Evolutionary conservation across 306 rosid genomes (phyloP).

Genomic region (Urtica urens): DNA sequence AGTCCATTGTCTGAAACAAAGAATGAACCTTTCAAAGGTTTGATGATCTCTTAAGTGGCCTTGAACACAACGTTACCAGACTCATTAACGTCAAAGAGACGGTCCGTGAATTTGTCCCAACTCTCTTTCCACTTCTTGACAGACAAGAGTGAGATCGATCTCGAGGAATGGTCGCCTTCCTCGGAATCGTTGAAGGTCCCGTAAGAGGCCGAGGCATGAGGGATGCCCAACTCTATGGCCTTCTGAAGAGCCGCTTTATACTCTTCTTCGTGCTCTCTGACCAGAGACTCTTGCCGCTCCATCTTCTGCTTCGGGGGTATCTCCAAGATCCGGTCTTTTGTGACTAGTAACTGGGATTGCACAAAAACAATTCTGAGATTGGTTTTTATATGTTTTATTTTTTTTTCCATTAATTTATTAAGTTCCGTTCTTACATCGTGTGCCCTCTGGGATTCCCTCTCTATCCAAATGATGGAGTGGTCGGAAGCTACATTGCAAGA

Average conservation of each 20-base stretch:
- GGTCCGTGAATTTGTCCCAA: conserved; percentile 68
- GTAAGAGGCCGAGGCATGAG: conserved; percentile 54
- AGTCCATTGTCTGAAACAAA: not conserved
- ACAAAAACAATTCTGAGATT: not conserved
- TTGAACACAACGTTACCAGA: conserved; percentile 75
- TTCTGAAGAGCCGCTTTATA: conserved; percentile 67
- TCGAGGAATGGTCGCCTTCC: conserved; percentile 46
- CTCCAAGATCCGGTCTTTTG: conserved; percentile 43
- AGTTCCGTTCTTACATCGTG: conserved; percentile 51
- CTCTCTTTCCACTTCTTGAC: conserved; percentile 31
- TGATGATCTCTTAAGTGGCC: conserved; percentile 21
- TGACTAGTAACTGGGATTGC: conserved; percentile 54
- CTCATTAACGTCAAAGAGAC: conserved; percentile 58
- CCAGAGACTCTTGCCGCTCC: conserved; percentile 48
- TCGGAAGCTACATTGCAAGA: conserved; percentile 82
- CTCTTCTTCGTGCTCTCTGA: conserved; percentile 56
- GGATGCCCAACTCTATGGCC: conserved; percentile 66
- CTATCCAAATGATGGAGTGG: conserved; percentile 86
- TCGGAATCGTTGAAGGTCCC: conserved; percentile 69
- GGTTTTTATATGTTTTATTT: too few relatives aligned
- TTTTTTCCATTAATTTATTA: not conserved
- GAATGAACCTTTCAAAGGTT: not conserved
- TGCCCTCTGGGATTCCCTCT: conserved; percentile 75
- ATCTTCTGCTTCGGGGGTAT: conserved; percentile 65
- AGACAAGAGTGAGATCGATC: conserved; percentile 22